Conservation (phyloP, 1,284 basidiomycete species). For the Coniferiporia weirii region DNA sequence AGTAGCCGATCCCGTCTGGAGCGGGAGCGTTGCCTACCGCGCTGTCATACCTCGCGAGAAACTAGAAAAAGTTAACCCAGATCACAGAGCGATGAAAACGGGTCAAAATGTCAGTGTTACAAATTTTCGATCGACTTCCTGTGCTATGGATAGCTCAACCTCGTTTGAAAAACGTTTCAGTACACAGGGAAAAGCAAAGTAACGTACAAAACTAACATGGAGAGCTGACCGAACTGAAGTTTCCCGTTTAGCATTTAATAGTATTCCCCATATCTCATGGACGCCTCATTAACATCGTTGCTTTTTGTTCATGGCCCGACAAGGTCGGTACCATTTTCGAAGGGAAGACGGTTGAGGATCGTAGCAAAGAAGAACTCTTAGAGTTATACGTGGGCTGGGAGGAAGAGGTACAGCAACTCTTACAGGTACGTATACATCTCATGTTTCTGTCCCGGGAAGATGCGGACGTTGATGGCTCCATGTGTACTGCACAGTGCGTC, state of each 20-base stretch:
- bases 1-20: conserved; percentile 32
- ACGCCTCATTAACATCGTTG: conserved; percentile 15
- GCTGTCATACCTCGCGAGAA: conserved; percentile 31
- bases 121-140: neutral
- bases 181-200: conserved; percentile 14
- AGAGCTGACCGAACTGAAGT: neutral
- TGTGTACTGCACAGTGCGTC: conserved; percentile 4
- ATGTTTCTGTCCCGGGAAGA: neutral
- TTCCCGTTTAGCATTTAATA: conserved; percentile 4
- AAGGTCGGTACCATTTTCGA: conserved; percentile 12
- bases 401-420: conserved; percentile 15
- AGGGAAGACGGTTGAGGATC: conserved; percentile 2
- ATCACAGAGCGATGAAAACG: conserved; percentile 31
- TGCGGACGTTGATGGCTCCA: neutral
- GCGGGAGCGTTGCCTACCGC: conserved; percentile 33
- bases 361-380: conserved; percentile 1
- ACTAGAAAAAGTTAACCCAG: conserved; percentile 26
- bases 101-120: conserved; percentile 33
- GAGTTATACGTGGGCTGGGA: conserved; percentile 15
- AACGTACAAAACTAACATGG: neutral
- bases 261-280: conserved; percentile 6
- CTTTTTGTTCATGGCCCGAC: conserved; percentile 10
- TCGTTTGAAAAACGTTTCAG: conserved; percentile 6
- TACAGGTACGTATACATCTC: conserved; percentile 8
- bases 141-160: neutral